Conservation (phyloP, 768 basidiomycete genomes). For the Amanita fuliginea region DNA sequence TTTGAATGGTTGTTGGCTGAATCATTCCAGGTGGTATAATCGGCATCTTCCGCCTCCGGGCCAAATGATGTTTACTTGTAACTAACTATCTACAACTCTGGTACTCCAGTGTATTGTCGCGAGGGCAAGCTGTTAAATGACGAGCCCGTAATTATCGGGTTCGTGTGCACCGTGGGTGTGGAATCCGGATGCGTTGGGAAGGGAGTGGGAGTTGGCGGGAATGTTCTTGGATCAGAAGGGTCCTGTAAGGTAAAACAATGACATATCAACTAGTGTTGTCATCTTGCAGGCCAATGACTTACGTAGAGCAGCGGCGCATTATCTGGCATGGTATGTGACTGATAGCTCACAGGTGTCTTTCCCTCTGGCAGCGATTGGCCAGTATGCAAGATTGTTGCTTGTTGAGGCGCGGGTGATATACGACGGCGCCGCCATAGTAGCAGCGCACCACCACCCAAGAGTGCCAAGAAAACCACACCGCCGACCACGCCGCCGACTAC, state of each 20-base stretch:
- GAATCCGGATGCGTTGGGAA: constrained; percentile 18
- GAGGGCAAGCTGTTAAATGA: neutral
- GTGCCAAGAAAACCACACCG: constrained; percentile 34
- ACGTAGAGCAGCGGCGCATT: neutral
- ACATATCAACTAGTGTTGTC: neutral
- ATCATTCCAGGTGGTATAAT: constrained; percentile 4
- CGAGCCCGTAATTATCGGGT: constrained; percentile 12
- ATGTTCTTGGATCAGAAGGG: constrained; percentile 13
- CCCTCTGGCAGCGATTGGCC: neutral
- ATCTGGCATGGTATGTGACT: neutral
- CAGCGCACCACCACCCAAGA: constrained; percentile 25
- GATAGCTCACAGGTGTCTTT: neutral
- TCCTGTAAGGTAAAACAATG: constrained; percentile 6
- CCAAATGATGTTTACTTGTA: neutral
- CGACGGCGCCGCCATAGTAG: constrained; percentile 15
- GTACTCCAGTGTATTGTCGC: constrained; percentile 19
- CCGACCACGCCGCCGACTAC: constrained; percentile 60
- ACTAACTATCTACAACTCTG: constrained; percentile 16
- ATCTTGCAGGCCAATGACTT: neutral
- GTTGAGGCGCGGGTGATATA: constrained; percentile 4
- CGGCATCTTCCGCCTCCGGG: neutral
- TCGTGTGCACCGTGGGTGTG: neutral
- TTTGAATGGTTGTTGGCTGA: constrained; percentile 13
- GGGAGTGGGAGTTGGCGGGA: constrained; percentile 16
- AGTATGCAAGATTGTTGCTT: neutral